Base-by-base conservation (phyloP, 768 basidiomycete genomes). In the Roridomyces roridus region DNA sequence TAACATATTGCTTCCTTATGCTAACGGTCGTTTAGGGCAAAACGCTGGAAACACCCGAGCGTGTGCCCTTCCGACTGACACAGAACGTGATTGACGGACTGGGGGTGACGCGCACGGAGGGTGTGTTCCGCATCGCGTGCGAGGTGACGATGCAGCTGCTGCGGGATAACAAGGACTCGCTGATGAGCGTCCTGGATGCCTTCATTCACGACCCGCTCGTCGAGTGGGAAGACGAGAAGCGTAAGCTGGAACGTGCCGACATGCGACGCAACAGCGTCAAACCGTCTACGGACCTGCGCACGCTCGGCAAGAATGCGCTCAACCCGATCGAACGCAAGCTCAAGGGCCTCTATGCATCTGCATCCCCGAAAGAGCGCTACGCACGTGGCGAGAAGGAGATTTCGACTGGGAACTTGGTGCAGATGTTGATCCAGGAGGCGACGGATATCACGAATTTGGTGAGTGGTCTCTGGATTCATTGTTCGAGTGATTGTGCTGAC, bases 141-240 rank as follows among this genome's bases (percentile, higher is more conserved):
- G 95, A 98, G 75, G 85, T 96, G 55, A 92, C 94, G 3, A 80
- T 99, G 78, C 84, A 89, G 56, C 74, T 97, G 34, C 80, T 99
- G 23, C 86, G 94, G 26, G 85, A 89, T 60, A 95, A 98, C 79
- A 91, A 88, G 71, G 95, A 98, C 68, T 89, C 88, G 37, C 77
- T 99, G 51, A 94, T 95, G 89, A 96, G 88, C 69, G 93, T 98
- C 0, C 82, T 99, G 35, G 96, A 98, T 67, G 93, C 97, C 1
- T 98, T 98, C 70, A 86, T 96, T 26, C 96, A 98, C 65, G 97
- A 99, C 70, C 97, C 97, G 1, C 81, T 99, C 3, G 89, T 96
- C 28, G 96, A 98, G 71, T 98, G 95, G 93, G 90, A 93, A 58
- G 88, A 93, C 39, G 87, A 91, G 69, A 87, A 85, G 59, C 82